phyloP scores from a whole-genome alignment of 495 filamentous ascomycete genomes.

The Usnea hakonensis region DNA sequence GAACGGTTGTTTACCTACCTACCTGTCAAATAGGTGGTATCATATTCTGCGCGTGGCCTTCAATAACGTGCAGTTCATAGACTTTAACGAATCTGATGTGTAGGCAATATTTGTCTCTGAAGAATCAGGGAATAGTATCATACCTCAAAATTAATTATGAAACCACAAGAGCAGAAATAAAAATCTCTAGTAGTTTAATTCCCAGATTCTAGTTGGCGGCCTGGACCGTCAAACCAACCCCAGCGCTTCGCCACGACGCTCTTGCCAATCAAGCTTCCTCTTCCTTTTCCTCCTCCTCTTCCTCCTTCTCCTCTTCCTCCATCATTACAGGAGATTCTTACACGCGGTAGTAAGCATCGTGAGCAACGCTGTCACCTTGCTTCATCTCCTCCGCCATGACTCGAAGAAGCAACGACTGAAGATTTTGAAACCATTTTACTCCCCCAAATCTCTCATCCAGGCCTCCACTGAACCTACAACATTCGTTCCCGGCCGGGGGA shows the following conservation, averaged over 20 bases:
- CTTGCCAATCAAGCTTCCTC: background rate
- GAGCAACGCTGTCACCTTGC: conserved; percentile 12
- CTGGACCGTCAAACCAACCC: background rate
- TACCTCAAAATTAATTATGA: background rate
- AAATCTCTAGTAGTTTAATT: background rate
- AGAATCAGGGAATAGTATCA: background rate
- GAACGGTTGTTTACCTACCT: background rate
- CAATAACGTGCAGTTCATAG: background rate
- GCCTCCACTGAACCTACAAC: background rate
- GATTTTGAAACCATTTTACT: background rate
- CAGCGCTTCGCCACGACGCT: background rate
- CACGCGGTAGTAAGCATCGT: conserved; percentile 6
- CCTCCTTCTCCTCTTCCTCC: too few species aligned
- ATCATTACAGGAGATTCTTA: background rate
- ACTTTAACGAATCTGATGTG: background rate
- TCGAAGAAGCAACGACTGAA: background rate
- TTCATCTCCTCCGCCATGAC: conserved; percentile 8
- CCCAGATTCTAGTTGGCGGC: background rate
- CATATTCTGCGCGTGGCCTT: background rate
- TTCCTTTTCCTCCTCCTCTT: too few species aligned
- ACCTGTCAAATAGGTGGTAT: background rate
- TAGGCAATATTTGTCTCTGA: background rate
- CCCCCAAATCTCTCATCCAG: background rate
- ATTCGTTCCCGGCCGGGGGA: conserved; percentile 30
- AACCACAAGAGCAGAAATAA: background rate